Percentiles rank a stretch among this genome's conserved stretches.
Evolutionary conservation across 805 yeast genomes (phyloP).

Genomic region (Candida namnaoensis): DNA sequence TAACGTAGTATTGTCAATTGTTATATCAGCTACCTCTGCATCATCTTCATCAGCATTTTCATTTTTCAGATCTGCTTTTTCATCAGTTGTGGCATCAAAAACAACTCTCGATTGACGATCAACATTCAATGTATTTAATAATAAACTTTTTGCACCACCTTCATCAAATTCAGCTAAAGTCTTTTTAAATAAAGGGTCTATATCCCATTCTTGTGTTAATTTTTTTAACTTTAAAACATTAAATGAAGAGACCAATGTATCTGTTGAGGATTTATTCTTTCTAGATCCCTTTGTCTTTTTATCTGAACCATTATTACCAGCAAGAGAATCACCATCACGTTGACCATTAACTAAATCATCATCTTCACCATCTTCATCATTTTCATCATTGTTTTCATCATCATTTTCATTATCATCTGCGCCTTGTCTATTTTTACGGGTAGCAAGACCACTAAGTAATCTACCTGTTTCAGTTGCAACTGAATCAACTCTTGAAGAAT

Average conservation of each 20-base stretch:
- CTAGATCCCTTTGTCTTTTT: constrained; percentile 16
- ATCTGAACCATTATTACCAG: constrained; percentile 17
- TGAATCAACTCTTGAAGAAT: constrained; percentile 84
- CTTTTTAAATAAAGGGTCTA: constrained; percentile 70
- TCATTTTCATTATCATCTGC: constrained; percentile 10
- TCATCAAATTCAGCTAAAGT: constrained; percentile 75
- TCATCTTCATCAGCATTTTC: constrained; percentile 4
- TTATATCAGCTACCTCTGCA: neutral
- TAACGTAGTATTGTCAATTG: neutral
- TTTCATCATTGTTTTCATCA: constrained; percentile 13
- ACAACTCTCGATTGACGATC: constrained; percentile 48
- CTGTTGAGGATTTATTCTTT: constrained; percentile 19
- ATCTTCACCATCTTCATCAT: constrained; percentile 14
- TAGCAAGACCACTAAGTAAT: constrained; percentile 66
- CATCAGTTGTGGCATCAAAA: constrained; percentile 46
- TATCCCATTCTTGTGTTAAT: constrained; percentile 53
- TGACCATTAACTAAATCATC: constrained; percentile 4
- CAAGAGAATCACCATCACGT: constrained; percentile 10
- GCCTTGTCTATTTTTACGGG: constrained; percentile 21
- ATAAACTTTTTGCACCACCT: constrained; percentile 69
- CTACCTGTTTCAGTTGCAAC: constrained; percentile 88
- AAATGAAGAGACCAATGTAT: constrained; percentile 41
- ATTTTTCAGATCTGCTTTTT: constrained; percentile 9
- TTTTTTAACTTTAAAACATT: constrained; percentile 42
- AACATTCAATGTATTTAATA: constrained; percentile 51